Base-by-base conservation (phyloP, 208 protist genomes). In the Crithidia brevicula region DNA sequence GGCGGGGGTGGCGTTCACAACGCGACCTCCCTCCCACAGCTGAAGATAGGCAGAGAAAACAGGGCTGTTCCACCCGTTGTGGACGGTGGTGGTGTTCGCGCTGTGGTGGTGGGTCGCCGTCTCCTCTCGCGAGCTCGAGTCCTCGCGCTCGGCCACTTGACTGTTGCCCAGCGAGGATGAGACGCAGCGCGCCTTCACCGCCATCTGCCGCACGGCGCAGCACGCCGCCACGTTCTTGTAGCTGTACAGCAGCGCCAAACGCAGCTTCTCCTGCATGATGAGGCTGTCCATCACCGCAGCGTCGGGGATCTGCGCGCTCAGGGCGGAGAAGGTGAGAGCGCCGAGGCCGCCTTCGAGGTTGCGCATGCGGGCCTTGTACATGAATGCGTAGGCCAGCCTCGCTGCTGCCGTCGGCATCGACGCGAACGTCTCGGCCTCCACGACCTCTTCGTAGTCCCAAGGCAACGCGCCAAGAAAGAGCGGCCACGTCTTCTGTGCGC, bases 201-300 rank as follows among this genome's bases (percentile, higher is more conserved):
- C 51, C 51, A 20, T 22, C 53, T 61, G 73, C n/a, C 73, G 64
- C 58, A 73, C 52, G 43, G 58, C 25, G 23, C 47, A 67, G 31
- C 67, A 74, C 27, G 67, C 46, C 27, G 33, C 59, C 2, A 74
- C 61, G 59, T 68, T 69, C 27, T 59, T 42, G 38, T 27, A 33
- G 50, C 69, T 67, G 67, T 65, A 49, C 45, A 67, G 57, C 45
- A 88, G 69, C 42, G 77, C 53, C 27, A 78, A 34, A 10, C 66
- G 68, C 34, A 90, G 77, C 63, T 87, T 87, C 45, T 88, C 82
- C 23, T 84, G 58, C 65, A 85, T 73, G 4, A 80, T 54, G 40
- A 84, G 53, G 45, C 43, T 53, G 60, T 88, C 82, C 40, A 82
- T 65, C 42, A 81, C 74, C 20, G 76, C 78, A 18, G 70, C 40